A percentile compares a stretch with the other conserved stretches of the same genome.
Evolutionary conservation across 495 filamentous ascomycete species (phyloP).

Genomic region (Podospora pseudoanserina): DNA sequence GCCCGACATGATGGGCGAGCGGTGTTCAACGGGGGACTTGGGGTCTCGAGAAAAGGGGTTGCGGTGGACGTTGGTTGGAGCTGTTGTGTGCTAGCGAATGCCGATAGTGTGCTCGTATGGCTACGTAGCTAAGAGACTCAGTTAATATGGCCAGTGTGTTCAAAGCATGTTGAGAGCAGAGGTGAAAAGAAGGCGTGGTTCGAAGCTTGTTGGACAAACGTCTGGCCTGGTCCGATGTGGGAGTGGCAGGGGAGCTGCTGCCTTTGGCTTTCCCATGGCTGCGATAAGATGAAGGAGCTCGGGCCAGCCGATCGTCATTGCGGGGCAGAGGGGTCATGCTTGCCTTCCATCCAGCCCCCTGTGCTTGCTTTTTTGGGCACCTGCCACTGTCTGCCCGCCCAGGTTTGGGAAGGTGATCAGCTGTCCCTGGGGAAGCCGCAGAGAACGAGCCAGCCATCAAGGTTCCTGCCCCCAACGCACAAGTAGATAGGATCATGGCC

Average conservation of each 20-base stretch:
- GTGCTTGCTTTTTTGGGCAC: not conserved
- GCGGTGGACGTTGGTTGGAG: not conserved
- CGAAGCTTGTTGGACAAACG: not conserved
- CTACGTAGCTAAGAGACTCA: not conserved
- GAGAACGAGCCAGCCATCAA: not conserved
- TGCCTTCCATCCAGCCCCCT: not conserved
- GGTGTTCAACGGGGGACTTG: not conserved
- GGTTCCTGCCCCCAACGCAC: not conserved
- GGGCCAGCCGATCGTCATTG: slow-evolving; percentile 21
- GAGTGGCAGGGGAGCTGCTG: not conserved
- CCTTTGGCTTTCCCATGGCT: not conserved
- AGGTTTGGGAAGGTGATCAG: not conserved
- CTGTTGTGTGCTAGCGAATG: not conserved
- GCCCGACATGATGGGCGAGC: slow-evolving; percentile 36
- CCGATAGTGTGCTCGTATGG: not conserved
- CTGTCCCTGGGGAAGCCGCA: not conserved
- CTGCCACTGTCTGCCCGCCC: no score
- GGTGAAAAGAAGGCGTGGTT: not conserved
- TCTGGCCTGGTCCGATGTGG: not conserved
- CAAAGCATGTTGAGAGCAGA: not conserved
- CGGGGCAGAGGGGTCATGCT: slow-evolving; percentile 11
- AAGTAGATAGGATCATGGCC: not conserved
- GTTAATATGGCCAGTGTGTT: not conserved
- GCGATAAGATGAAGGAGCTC: slow-evolving; percentile 14
- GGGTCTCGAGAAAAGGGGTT: not conserved